Percentiles rank a stretch among this genome's conserved stretches.
These are phyloP conservation scores for Xanthoparmelia taractica DNA, from an alignment of 495 filamentous ascomycete species.

Conservation along the genomic window DNA sequence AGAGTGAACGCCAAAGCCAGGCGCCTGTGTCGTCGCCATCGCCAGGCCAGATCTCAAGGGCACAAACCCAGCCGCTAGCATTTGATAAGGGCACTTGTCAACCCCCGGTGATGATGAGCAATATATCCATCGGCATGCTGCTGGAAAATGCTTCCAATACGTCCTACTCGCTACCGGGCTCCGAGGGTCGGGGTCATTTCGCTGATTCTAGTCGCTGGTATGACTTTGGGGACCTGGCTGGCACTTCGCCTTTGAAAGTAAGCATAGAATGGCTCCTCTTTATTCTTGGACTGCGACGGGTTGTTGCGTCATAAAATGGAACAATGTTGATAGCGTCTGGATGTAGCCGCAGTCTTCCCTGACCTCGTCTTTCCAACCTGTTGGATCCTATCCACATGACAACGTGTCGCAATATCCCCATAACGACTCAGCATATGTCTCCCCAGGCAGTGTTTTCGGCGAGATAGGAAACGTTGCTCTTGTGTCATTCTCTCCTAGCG, in stretches of 20 bases:
- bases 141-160: constrained; percentile 5
- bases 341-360: constrained; percentile 1
- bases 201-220: constrained; percentile 13
- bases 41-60: background rate
- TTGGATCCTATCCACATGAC: background rate
- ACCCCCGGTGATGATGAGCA: background rate
- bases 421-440: constrained; percentile 8
- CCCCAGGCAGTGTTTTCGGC: constrained; percentile 7
- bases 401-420: background rate
- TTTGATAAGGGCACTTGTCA: background rate
- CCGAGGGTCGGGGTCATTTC: background rate
- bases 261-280: background rate
- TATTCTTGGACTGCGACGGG: background rate
- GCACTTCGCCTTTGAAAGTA: constrained; percentile 4
- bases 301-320: background rate
- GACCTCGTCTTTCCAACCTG: constrained; percentile 1
- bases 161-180: constrained; percentile 8
- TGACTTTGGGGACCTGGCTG: constrained; percentile 18
- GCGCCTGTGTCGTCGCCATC: background rate
- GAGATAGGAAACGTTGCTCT: background rate
- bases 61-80: background rate
- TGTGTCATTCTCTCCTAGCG: background rate
- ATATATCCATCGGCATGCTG: constrained; percentile 17
- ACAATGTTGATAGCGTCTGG: background rate
- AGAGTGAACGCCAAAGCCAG: background rate